phyloP scores from a whole-genome alignment of 2,329 filamentous ascomycete genomes.

The Coniochaeta hoffmannii region DNA sequence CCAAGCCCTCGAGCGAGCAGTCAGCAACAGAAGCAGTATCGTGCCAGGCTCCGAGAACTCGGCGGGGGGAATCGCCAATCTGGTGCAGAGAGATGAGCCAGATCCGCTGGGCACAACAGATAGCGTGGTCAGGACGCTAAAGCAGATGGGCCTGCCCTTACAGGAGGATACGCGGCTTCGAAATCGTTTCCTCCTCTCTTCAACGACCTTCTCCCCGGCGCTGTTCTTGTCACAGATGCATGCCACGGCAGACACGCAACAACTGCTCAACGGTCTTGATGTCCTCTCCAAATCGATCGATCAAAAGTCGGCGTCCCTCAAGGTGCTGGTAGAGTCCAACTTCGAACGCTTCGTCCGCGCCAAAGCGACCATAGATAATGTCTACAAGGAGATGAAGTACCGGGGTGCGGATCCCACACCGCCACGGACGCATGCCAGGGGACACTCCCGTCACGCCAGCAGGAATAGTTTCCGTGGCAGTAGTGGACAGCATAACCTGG shows the following conservation, averaged over 20 bases:
- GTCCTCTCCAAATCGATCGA: slow-evolving; percentile 88
- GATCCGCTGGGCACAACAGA: slow-evolving; percentile 85
- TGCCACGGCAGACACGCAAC: slow-evolving; percentile 73
- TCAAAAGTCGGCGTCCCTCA: slow-evolving; percentile 93
- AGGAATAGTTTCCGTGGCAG: slow-evolving; percentile 57
- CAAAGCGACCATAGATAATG: slow-evolving; percentile 96
- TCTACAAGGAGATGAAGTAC: slow-evolving; percentile 96
- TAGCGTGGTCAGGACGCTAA: slow-evolving; percentile 76
- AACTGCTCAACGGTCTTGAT: slow-evolving; percentile 74
- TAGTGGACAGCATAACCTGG: slow-evolving; percentile 26
- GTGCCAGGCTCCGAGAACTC: slow-evolving; percentile 62
- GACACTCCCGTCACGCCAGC: slow-evolving; percentile 60
- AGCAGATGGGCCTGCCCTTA: slow-evolving; percentile 67
- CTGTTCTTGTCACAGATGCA: slow-evolving; percentile 92
- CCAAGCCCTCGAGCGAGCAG: slow-evolving; percentile 71
- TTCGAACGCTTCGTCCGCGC: slow-evolving; percentile 97
- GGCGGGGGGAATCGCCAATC: slow-evolving; percentile 59
- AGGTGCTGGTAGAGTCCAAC: slow-evolving; percentile 93
- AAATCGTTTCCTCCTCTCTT: slow-evolving; percentile 91
- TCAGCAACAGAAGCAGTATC: slow-evolving; percentile 59
- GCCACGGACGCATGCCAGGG: slow-evolving; percentile 27
- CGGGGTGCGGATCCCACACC: slow-evolving; percentile 48
- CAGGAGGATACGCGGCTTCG: slow-evolving; percentile 77
- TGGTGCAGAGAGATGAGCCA: slow-evolving; percentile 85
- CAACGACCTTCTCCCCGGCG: slow-evolving; percentile 88